Base-by-base conservation (phyloP, 2,329 filamentous ascomycete species). In the Diplodia scrobiculata region DNA sequence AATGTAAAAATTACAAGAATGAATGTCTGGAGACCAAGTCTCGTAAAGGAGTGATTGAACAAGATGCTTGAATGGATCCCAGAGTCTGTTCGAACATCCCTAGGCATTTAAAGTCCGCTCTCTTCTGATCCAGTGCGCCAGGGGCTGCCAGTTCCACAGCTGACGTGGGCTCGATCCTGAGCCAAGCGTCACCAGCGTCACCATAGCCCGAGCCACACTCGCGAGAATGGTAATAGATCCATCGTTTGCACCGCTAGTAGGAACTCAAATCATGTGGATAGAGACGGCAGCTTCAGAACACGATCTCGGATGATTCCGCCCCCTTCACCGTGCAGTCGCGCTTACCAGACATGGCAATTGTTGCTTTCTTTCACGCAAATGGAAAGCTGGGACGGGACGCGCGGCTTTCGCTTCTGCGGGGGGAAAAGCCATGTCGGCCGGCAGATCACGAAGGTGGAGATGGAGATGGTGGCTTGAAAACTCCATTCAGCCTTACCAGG, bases 71-170 rank as follows among this genome's bases (percentile, higher is more conserved):
- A 36, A 62, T 36, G 58, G 36, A 50, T 62, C n/a, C 27, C 58
- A 62, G n/a, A 50, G 32, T 6, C 19, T 27, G 4, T 34, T 27
- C 27, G 29, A 51, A 13, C 25, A 27, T 6, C 41, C 34, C 48
- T 17, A n/a, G 48, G 25, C 27, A 19, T 65, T 65, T 65, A 47
- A 65, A 65, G 27, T 17, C 13, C 17, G 13, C 25, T 36, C 17
- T 27, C 32, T 17, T 41, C 34, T 29, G 27, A 17, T 2, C 10
- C 25, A 6, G 13, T 32, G 7, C 25, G 17, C 50, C 41, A 65
- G 45, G 52, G 27, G 50, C 2, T 13, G 32, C n/a, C 11, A 19
- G 13, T 32, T 55, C 25, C 25, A 5, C 17, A 19, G 48, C 60
- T 41, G 50, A 52, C 48, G 19, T 51, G 32, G 17, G 21, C 38